phyloP scores from a whole-genome alignment of 2,329 filamentous ascomycete genomes.

The Drechslera avenae region DNA sequence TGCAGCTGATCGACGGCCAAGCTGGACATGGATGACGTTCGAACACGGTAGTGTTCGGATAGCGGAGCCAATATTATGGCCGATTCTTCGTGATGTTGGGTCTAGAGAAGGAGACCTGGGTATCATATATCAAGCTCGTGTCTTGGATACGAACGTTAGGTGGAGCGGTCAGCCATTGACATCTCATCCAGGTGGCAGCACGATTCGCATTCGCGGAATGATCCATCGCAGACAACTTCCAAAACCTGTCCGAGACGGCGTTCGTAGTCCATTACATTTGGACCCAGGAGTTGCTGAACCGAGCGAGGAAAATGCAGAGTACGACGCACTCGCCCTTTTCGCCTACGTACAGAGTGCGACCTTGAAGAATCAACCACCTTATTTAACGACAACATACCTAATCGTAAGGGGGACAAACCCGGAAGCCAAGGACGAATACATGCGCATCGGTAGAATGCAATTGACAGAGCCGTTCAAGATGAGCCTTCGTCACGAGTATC shows the following conservation, averaged over 20 bases:
- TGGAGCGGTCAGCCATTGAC: conserved; percentile 3
- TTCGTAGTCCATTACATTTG: background rate
- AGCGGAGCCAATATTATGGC: background rate
- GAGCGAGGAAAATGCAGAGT: background rate
- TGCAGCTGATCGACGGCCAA: background rate
- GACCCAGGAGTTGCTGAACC: background rate
- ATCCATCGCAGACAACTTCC: background rate
- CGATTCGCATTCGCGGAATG: background rate
- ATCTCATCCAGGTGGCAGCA: conserved; percentile 2
- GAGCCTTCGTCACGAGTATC: background rate
- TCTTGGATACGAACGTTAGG: background rate
- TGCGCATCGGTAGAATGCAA: background rate
- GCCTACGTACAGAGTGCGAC: background rate
- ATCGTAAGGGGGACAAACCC: background rate
- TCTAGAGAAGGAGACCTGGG: background rate
- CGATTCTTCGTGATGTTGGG: background rate
- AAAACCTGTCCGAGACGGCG: background rate
- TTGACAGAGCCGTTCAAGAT: background rate
- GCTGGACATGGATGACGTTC: conserved; percentile 3
- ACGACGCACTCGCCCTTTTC: background rate
- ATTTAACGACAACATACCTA: background rate
- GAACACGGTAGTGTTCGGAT: background rate
- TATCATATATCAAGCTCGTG: background rate
- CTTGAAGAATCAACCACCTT: background rate
- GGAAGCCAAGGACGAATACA: background rate